Conservation (phyloP, 805 yeast genomes). For the Myxozyma nipponensis region DNA sequence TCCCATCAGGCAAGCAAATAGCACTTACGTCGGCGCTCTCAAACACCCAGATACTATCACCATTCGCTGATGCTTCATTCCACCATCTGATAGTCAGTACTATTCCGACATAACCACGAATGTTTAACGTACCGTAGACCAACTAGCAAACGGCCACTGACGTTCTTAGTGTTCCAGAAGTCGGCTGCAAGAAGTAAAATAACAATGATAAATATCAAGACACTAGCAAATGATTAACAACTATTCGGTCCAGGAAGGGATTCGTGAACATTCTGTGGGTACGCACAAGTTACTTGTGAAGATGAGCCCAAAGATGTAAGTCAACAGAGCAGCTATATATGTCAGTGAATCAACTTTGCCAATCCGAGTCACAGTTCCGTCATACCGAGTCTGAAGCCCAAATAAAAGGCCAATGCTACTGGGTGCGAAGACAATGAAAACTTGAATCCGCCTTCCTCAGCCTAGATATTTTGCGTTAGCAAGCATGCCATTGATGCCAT, state of each 20-base stretch:
- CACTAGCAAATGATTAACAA: slow-evolving; percentile 34
- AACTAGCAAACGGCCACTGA: slow-evolving; percentile 82
- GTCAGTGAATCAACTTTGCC: not conserved
- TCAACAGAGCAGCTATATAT: slow-evolving; percentile 54
- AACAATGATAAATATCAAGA: slow-evolving; percentile 72
- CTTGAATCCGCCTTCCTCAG: slow-evolving; percentile 19
- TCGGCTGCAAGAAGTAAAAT: slow-evolving; percentile 79
- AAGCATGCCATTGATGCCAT: no score
- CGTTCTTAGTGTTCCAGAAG: slow-evolving; percentile 90
- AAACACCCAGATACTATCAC: slow-evolving; percentile 79
- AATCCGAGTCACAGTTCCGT: not conserved
- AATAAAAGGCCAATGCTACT: slow-evolving; percentile 62
- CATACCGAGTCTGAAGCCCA: slow-evolving; percentile 55
- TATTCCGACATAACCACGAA: not conserved
- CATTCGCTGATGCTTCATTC: slow-evolving; percentile 72
- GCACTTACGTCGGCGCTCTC: slow-evolving; percentile 65
- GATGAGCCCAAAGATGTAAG: slow-evolving; percentile 67
- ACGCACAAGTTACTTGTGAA: slow-evolving; percentile 56
- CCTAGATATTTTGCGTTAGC: no score
- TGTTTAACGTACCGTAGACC: slow-evolving; percentile 53
- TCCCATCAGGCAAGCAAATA: not conserved
- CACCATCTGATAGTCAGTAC: slow-evolving; percentile 65
- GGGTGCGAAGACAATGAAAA: slow-evolving; percentile 65
- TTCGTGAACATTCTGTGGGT: no score
- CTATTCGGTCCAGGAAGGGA: not conserved